Percentiles rank a stretch among this genome's conserved stretches.
Evolutionary conservation across 495 filamentous ascomycete genomes (phyloP).

Genomic region (Daldinia caldariorum): DNA sequence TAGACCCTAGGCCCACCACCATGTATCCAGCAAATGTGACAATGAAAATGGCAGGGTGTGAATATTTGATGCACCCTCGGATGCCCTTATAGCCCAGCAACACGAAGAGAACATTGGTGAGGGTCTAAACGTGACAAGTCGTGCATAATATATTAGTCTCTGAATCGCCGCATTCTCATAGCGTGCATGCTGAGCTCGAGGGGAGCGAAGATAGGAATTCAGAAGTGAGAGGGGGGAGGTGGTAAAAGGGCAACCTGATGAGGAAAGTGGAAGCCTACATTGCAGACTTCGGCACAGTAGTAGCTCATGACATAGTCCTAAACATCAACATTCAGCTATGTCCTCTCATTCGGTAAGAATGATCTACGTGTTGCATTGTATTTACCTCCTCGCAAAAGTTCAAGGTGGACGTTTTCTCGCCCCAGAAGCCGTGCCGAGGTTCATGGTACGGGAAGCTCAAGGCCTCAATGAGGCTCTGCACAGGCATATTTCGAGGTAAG

Average conservation of each 20-base stretch:
- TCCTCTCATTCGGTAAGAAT: too few relatives aligned
- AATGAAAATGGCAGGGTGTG: constrained; percentile 77
- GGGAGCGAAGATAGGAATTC: background rate
- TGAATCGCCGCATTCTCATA: constrained; percentile 40
- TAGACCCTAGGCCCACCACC: constrained; percentile 81
- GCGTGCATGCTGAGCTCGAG: constrained; percentile 3
- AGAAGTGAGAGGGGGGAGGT: background rate
- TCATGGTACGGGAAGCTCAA: constrained; percentile 73
- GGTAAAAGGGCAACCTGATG: background rate
- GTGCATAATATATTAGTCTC: constrained; percentile 67
- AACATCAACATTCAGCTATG: constrained; percentile 7
- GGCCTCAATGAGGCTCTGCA: constrained; percentile 45
- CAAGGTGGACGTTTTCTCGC: constrained; percentile 84
- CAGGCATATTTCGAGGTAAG: constrained; percentile 26
- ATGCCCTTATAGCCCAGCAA: constrained; percentile 77
- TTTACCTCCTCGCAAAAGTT: constrained; percentile 94
- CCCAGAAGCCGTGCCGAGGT: constrained; percentile 78
- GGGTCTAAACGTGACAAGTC: constrained; percentile 70
- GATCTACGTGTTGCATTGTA: constrained; percentile 2
- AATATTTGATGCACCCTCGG: constrained; percentile 71
- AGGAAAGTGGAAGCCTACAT: constrained; percentile 40
- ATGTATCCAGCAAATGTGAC: constrained; percentile 78
- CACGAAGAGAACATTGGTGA: constrained; percentile 86
- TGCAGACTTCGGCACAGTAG: constrained; percentile 59
- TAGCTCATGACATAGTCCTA: constrained; percentile 62